Evolutionary conservation across 805 yeast genomes (phyloP), one percentile per base, ranked within the genome.

Genomic region (Lipomyces starkeyi): DNA sequence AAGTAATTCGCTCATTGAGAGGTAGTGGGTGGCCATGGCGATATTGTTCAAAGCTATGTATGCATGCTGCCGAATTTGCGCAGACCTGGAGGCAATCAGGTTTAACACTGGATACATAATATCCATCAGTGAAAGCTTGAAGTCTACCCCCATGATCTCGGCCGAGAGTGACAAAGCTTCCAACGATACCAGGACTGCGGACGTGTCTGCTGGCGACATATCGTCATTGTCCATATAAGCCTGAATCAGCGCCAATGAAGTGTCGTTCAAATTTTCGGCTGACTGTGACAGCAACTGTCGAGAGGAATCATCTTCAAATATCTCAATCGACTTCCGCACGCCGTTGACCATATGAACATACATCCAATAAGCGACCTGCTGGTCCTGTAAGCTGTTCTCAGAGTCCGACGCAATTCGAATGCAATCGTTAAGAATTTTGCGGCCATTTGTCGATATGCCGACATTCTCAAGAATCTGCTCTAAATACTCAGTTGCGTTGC

Each of bases 61-160:
- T 49, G 97, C 86, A 74, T 81, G 83, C 66, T 81, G 68, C 70
- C 89, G 76, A 7, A 86, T 76, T 68, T 77, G 55, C 37, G 82
- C 76, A 71, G 85, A 78, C 20, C 83, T 69, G 6, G 87, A 86
- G 0, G 97, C 92, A 49, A 94, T 78, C 53, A 87, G 84, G 61
- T 91, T 93, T 32, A 93, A 82, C 0, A 93, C 83, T 0, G 94
- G 90, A 72, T 87, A 91, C 7, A 95, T 76, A 65, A 84, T 83
- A 69, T 91, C 96, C 69, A 91, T 85, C 40, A 94, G 77, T 66
- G 89, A 90, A 20, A 81, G 81, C 54, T 83, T 73, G 73, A 87
- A 86, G 0, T 80, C 83, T 0, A 71, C 62, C 0, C 80, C 80
- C 68, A 76, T 43, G 29, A 71, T 60, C 13, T 64, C 61, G 1